Evolutionary conservation across 2,329 filamentous ascomycete species (phyloP).

Genomic region (Plenodomus tracheiphilus): DNA sequence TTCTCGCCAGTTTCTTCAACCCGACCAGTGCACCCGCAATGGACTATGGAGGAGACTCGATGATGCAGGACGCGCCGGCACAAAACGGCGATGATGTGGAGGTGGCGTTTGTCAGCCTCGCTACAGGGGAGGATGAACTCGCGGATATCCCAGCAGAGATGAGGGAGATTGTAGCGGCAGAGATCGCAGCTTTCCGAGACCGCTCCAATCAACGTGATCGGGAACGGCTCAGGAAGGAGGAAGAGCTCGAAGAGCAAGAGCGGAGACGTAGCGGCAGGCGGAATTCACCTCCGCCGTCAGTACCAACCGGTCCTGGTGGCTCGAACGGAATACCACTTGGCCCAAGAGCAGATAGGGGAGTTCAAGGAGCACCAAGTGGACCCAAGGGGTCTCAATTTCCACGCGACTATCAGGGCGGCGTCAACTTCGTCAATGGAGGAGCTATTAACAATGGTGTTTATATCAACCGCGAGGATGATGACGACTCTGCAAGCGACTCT

Average conservation of each 20-base stretch:
- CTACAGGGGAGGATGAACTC: slow-evolving; percentile 78
- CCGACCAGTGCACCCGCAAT: slow-evolving; percentile 50
- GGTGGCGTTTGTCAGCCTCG: slow-evolving; percentile 85
- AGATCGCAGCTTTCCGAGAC: slow-evolving; percentile 93
- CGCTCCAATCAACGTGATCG: slow-evolving; percentile 85
- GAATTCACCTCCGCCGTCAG: slow-evolving; percentile 67
- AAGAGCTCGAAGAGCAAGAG: slow-evolving; percentile 89
- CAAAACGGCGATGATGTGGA: slow-evolving; percentile 69
- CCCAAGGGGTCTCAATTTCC: slow-evolving; percentile 69
- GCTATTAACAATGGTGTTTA: slow-evolving; percentile 61
- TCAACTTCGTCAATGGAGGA: slow-evolving; percentile 81
- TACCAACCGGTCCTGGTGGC: slow-evolving; percentile 64
- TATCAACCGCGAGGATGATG: slow-evolving; percentile 74
- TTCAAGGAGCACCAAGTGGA: slow-evolving; percentile 75
- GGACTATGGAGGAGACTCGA: slow-evolving; percentile 68
- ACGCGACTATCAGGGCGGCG: slow-evolving; percentile 73
- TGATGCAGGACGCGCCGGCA: slow-evolving; percentile 65
- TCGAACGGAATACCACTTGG: slow-evolving; percentile 78
- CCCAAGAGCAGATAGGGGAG: slow-evolving; percentile 64
- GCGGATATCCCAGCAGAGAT: slow-evolving; percentile 95
- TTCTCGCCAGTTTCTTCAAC: slow-evolving; percentile 72
- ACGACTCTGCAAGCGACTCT: slow-evolving; percentile 83
- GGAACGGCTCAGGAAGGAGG: slow-evolving; percentile 83
- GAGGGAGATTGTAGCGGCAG: slow-evolving; percentile 90
- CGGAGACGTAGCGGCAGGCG: slow-evolving; percentile 71